Base-by-base conservation (phyloP, 441 rosid genomes). In the Biscutella laevigata region DNA sequence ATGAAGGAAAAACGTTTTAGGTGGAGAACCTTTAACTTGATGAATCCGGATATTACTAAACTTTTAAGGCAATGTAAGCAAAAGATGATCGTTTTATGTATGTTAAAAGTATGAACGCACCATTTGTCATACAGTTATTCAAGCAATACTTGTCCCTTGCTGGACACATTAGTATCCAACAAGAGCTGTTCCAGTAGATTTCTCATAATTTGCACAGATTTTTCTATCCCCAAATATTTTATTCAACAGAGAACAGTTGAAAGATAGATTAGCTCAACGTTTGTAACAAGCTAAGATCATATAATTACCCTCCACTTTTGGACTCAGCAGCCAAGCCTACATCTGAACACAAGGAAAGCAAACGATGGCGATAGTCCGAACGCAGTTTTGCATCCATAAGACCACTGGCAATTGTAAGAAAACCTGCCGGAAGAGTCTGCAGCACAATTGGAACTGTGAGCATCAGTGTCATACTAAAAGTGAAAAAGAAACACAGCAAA, bases 371-470 rank as follows among this genome's bases (percentile, higher is more conserved):
- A 68, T 74, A 88, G 72, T 94, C 99, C 12, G 90, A 76, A 30
- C 96, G 94, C 81, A 94, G 67, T 66, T 79, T 94, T 39, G 70
- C 48, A 70, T 74, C 74, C 57, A 57, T 75, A 40, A 94, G 99
- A 66, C 86, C 85, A 61, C 78, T 74, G 57, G 94, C 94, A 72
- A 94, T 83, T 68, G 86, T 72, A 76, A 80, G 86, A 79, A 94
- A 83, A 47, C 96, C 99, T 69, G 95, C 94, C 70, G 99, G 97
- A 64, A 94, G 99, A 77, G 96, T 94, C 99, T 94, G 79, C 79
- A 80, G 62, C 65, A 74, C 59, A 72, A 68, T 62, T 62, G 74
- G 71, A 86, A 56, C 34, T 55, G 82, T 88, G 61, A 81, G 92
- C 62, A 57, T 53, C 59, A 66, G 68, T 59, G 52, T 59, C 67